phyloP scores from a whole-genome alignment of 257 asterid genomes.

The Verbena officinalis region DNA sequence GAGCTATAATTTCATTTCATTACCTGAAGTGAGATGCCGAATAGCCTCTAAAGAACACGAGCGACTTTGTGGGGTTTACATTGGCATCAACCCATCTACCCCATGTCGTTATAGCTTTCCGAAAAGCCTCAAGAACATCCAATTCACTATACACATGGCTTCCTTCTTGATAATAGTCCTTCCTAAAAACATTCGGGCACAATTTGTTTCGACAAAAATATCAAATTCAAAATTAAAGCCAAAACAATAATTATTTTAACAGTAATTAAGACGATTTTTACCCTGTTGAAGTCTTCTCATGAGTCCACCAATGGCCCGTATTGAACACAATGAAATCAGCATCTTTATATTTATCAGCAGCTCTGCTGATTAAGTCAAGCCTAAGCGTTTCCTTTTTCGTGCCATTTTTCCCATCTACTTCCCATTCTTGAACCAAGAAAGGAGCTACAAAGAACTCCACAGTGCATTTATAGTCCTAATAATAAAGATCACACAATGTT shows the following conservation, averaged over 20 bases:
- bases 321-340: constrained; percentile 72
- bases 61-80: constrained; percentile 53
- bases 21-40: constrained; percentile 78
- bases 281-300: constrained; percentile 80
- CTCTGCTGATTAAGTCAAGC: constrained; percentile 54
- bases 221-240: neutral
- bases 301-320: constrained; percentile 95
- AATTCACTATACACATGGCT: constrained; percentile 57
- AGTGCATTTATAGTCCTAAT: constrained; percentile 62
- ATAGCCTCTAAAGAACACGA: constrained; percentile 66
- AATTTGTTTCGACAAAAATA: neutral
- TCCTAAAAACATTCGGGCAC: constrained; percentile 37
- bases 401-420: constrained; percentile 42
- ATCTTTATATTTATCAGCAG: constrained; percentile 53
- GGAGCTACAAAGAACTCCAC: constrained; percentile 80
- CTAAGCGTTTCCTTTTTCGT: constrained; percentile 73
- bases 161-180: constrained; percentile 83
- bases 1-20: neutral
- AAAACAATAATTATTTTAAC: neutral
- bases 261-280: constrained; percentile 18
- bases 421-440: constrained; percentile 79
- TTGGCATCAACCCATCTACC: constrained; percentile 75
- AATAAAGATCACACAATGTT: constrained; percentile 46
- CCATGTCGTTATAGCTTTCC: constrained; percentile 73
- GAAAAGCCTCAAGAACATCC: constrained; percentile 61